These are phyloP conservation scores for Saussurea involucrata DNA, from an alignment of 129 eudicot genomes.

Conservation along the genomic window DNA sequence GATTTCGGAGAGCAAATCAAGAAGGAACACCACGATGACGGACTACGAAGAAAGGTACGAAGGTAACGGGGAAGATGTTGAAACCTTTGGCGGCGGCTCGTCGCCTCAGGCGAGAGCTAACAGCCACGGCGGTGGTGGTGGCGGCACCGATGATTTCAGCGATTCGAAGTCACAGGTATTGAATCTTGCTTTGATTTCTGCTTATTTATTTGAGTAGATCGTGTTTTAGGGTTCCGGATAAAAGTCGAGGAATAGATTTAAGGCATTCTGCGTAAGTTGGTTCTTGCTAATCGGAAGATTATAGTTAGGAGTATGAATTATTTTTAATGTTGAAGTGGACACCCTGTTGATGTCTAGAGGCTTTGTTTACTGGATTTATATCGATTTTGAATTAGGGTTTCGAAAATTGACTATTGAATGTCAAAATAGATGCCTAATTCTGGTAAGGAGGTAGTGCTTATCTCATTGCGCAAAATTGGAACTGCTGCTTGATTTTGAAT, in stretches of 20 bases:
- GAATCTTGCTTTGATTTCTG: background rate
- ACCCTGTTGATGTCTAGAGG: background rate
- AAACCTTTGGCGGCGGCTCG: constrained; percentile 35
- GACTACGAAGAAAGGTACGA: constrained; percentile 53
- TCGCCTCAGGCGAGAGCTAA: constrained; percentile 39
- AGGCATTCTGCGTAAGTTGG: background rate
- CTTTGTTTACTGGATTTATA: background rate
- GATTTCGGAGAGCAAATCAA: background rate
- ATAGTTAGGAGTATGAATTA: background rate
- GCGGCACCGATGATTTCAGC: constrained; percentile 35
- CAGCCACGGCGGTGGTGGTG: constrained; percentile 36
- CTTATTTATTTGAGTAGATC: constrained; percentile 7
- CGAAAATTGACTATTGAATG: background rate
- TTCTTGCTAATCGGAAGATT: background rate
- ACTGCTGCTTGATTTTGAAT: background rate
- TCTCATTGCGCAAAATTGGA: background rate
- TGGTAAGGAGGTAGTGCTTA: background rate
- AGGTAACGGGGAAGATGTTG: constrained; percentile 51
- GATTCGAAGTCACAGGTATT: constrained; percentile 58
- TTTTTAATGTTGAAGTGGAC: background rate
- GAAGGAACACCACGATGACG: constrained; percentile 27
- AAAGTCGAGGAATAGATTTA: background rate
- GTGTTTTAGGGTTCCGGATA: constrained; percentile 12
- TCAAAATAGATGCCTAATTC: background rate
- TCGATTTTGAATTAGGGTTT: constrained; percentile 10